Conservation (phyloP, 2,329 filamentous ascomycete genomes). For the Sclerotiophoma versabilis region DNA sequence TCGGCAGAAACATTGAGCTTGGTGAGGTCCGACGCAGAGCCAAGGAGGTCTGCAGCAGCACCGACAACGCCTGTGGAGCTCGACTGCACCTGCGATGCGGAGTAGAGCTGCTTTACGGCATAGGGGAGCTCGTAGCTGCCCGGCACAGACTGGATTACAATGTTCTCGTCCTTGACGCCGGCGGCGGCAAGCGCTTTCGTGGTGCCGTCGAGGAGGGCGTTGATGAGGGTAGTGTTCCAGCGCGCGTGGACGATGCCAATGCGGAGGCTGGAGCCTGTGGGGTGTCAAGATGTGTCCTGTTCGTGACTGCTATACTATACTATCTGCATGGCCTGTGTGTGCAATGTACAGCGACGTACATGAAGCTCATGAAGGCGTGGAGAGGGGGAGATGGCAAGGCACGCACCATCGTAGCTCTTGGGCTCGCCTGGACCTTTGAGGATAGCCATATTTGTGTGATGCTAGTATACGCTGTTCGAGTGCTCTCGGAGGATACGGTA, state of each 20-base stretch:
- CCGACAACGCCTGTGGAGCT: constrained; percentile 65
- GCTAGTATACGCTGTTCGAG: not conserved
- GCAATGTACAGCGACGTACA: no score
- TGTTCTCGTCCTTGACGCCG: constrained; percentile 87
- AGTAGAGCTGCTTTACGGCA: constrained; percentile 85
- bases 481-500: constrained; percentile 14
- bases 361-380: not conserved
- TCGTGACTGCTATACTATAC: no score
- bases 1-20: constrained; percentile 38
- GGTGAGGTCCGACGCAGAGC: constrained; percentile 68
- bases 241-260: constrained; percentile 95
- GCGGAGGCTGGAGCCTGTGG: constrained; percentile 68
- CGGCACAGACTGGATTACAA: constrained; percentile 87
- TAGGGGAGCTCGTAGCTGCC: constrained; percentile 95
- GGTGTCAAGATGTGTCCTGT: constrained; percentile 9
- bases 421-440: constrained; percentile 70
- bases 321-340: no score
- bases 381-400: constrained; percentile 17
- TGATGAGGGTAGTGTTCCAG: constrained; percentile 92
- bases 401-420: constrained; percentile 63
- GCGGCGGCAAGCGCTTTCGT: constrained; percentile 77
- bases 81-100: constrained; percentile 83
- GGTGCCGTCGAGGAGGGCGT: constrained; percentile 80
- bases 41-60: constrained; percentile 78
- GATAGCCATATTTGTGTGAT: constrained; percentile 53